These are phyloP conservation scores for Elaeis oleifera DNA, from an alignment of 202 grass and related monocot species.

Conservation along the genomic window DNA sequence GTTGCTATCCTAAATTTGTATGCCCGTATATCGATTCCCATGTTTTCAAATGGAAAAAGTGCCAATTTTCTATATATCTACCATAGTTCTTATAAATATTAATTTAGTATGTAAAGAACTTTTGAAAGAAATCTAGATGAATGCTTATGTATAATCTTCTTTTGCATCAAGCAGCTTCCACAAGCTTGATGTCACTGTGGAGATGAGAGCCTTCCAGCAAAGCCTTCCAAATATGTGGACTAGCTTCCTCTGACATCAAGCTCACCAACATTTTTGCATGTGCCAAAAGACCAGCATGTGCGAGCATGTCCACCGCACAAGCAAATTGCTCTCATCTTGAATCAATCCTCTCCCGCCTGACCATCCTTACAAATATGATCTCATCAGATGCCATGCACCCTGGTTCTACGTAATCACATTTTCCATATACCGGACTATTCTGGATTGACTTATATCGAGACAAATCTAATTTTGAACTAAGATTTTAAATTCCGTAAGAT, in stretches of 20 bases:
- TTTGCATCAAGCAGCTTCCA: constrained; percentile 23
- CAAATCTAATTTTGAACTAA: too few species aligned
- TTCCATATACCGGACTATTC: too few species aligned
- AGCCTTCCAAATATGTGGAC: constrained; percentile 53
- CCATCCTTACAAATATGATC: constrained; percentile 56
- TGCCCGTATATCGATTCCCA: too few species aligned
- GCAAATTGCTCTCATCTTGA: constrained; percentile 42
- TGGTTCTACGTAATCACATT: constrained; percentile 40
- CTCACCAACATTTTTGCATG: constrained; percentile 40
- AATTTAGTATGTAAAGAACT: too few species aligned
- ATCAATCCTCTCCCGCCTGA: constrained; percentile 29
- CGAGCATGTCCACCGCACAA: constrained; percentile 63
- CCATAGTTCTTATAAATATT: too few species aligned
- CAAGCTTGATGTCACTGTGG: constrained; percentile 34
- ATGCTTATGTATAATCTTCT: too few species aligned
- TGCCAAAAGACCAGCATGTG: constrained; percentile 54
- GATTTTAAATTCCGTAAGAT: too few species aligned
- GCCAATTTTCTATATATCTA: too few species aligned
- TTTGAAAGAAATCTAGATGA: too few species aligned
- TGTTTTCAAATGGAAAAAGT: too few species aligned
- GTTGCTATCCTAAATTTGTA: too few species aligned
- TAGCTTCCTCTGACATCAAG: constrained; percentile 32
- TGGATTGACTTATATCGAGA: too few species aligned
- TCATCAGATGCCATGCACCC: constrained; percentile 48
- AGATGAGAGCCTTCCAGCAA: constrained; percentile 49